A percentile compares a stretch with the other conserved stretches of the same genome.
Evolutionary conservation across 108 stramenopile genomes (phyloP).

Genomic region (Cylindrotheca closterium): DNA sequence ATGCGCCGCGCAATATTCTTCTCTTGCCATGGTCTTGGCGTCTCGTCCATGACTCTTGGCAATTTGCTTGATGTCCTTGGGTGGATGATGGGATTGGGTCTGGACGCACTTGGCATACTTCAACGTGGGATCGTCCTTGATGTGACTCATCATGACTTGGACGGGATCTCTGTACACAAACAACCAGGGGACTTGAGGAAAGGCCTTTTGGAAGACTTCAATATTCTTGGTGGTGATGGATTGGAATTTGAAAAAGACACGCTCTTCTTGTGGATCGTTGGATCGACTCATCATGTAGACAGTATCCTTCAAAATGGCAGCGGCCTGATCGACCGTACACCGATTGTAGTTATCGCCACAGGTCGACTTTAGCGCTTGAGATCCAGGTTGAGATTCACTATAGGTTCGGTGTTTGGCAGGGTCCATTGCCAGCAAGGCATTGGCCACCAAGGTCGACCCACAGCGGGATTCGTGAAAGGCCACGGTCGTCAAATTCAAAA

Average conservation of each 20-base stretch:
- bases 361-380: constrained; percentile 49
- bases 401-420: constrained; percentile 77
- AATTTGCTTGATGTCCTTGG: constrained; percentile 24
- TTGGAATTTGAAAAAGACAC: constrained; percentile 96
- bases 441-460: constrained; percentile 94
- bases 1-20: constrained; percentile 83
- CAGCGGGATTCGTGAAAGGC: constrained; percentile 95
- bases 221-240: constrained; percentile 70
- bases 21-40: constrained; percentile 25
- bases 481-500: constrained; percentile 67
- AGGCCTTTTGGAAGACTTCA: constrained; percentile 71
- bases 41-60: constrained; percentile 30
- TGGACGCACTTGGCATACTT: constrained; percentile 60
- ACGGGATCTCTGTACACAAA: constrained; percentile 95
- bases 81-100: constrained; percentile 26
- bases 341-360: constrained; percentile 45
- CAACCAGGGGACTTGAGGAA: constrained; percentile 91
- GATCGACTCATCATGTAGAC: constrained; percentile 80
- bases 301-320: constrained; percentile 55
- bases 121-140: constrained; percentile 39
- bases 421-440: constrained; percentile 79
- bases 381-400: constrained; percentile 81
- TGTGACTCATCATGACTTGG: constrained; percentile 91
- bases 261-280: constrained; percentile 60
- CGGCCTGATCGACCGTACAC: constrained; percentile 39